Percentiles rank a stretch among this genome's conserved stretches.
Conservation (phyloP, 139 green algal genomes). For the Chlamydomonas sp. region DNA sequence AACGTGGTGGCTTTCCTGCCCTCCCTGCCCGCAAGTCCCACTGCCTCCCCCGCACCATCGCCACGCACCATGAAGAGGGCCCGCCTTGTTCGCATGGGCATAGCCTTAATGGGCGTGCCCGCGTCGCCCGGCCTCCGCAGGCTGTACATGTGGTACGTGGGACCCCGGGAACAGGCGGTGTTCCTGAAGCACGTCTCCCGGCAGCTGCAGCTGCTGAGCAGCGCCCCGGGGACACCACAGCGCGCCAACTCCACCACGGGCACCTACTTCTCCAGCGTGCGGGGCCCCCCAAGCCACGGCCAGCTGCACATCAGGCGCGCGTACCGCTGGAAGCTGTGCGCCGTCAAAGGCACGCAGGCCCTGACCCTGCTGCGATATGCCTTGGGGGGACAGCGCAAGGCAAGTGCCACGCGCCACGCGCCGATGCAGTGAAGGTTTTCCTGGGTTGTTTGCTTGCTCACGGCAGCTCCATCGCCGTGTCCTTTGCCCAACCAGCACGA, state of each 20-base stretch:
- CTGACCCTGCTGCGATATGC: neutral
- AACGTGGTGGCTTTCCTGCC: neutral
- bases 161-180: neutral
- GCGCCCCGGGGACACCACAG: neutral
- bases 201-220: neutral
- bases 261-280: too few relatives aligned
- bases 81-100: neutral
- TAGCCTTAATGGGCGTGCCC: neutral
- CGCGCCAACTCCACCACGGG: too few relatives aligned
- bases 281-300: too few relatives aligned
- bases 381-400: neutral
- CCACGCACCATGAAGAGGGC: neutral
- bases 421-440: neutral
- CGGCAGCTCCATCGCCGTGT: too few relatives aligned
- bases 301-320: neutral
- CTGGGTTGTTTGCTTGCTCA: neutral
- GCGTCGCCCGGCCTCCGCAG: neutral
- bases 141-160: neutral
- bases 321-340: constrained; percentile 6
- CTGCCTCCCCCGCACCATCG: too few relatives aligned
- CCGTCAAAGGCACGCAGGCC: neutral
- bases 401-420: neutral
- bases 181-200: neutral
- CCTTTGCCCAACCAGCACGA: too few relatives aligned
- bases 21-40: neutral